Evolutionary conservation across 2,329 filamentous ascomycete genomes (phyloP).

Genomic region (Ophiosphaerella korrae): DNA sequence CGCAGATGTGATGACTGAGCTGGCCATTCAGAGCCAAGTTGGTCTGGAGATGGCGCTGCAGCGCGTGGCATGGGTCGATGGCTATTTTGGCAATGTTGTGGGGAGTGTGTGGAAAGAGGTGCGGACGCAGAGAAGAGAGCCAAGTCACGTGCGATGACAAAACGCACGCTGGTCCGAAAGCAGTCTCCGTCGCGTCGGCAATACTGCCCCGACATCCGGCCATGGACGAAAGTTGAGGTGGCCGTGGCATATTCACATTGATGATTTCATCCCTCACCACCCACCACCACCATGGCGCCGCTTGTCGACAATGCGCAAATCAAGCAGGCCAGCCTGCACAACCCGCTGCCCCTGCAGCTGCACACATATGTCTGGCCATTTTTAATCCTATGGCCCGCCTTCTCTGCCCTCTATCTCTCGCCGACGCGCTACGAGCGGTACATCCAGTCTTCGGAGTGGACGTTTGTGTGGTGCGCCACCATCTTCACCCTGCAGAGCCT

Average conservation of each 20-base stretch:
- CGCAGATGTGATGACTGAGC: slow-evolving; percentile 14
- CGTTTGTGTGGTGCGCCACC: slow-evolving; percentile 87
- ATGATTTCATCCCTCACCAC: no score
- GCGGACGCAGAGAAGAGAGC: not conserved
- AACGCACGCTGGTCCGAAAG: no score
- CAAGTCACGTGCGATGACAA: no score
- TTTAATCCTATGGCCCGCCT: slow-evolving; percentile 86
- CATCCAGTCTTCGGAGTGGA: slow-evolving; percentile 96
- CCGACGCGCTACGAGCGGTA: slow-evolving; percentile 85
- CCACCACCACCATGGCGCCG: slow-evolving; percentile 50
- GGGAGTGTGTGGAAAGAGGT: slow-evolving; percentile 17
- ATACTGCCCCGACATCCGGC: no score
- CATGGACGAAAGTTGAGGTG: no score
- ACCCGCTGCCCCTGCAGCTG: slow-evolving; percentile 78
- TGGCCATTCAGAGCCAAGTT: slow-evolving; percentile 3
- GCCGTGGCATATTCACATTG: no score
- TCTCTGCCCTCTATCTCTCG: slow-evolving; percentile 85
- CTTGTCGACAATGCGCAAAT: slow-evolving; percentile 94
- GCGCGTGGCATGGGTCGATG: slow-evolving; percentile 31
- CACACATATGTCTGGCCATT: slow-evolving; percentile 96
- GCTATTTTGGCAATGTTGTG: slow-evolving; percentile 17
- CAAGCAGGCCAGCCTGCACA: slow-evolving; percentile 82
- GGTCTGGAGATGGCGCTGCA: slow-evolving; percentile 18
- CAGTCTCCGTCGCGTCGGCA: no score
- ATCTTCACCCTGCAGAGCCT: slow-evolving; percentile 89